These are phyloP conservation scores for Calonectria naviculata DNA, from an alignment of 2,329 filamentous ascomycete genomes.

Conservation along the genomic window DNA sequence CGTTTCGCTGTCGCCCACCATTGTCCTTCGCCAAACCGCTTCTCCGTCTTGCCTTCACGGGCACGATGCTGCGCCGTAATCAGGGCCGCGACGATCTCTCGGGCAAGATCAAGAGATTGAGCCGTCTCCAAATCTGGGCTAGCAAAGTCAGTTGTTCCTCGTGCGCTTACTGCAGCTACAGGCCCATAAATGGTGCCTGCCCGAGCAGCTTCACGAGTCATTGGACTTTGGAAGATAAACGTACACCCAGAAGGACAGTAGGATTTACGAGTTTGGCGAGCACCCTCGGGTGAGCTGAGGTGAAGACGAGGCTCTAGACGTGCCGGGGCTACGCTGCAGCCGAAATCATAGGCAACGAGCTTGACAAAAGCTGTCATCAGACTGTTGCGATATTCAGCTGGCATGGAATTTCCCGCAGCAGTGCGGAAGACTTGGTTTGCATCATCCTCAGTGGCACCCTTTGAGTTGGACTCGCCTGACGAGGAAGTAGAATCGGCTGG, in stretches of 20 bases:
- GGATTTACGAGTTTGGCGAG: slow-evolving; percentile 53
- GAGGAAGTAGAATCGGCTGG: slow-evolving; percentile 17
- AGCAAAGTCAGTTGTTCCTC: slow-evolving; percentile 65
- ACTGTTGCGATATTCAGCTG: slow-evolving; percentile 66
- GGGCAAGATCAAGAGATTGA: slow-evolving; percentile 69
- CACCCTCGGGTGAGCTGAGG: slow-evolving; percentile 53
- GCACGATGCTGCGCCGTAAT: slow-evolving; percentile 73
- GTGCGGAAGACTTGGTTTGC: slow-evolving; percentile 50
- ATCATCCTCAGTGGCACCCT: slow-evolving; percentile 26
- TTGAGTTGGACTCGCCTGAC: slow-evolving; percentile 21
- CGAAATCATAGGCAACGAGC: slow-evolving; percentile 73
- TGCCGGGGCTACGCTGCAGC: slow-evolving; percentile 68
- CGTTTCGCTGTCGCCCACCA: slow-evolving; percentile 72
- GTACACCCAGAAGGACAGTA: slow-evolving; percentile 69
- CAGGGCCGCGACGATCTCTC: slow-evolving; percentile 70
- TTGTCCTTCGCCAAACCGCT: slow-evolving; percentile 65
- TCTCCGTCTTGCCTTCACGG: slow-evolving; percentile 67
- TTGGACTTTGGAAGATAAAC: slow-evolving; percentile 70
- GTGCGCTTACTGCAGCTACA: slow-evolving; percentile 68
- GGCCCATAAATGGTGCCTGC: slow-evolving; percentile 71
- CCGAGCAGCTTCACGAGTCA: slow-evolving; percentile 69
- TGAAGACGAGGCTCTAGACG: slow-evolving; percentile 70
- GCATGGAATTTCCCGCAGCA: slow-evolving; percentile 65
- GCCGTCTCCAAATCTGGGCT: slow-evolving; percentile 60
- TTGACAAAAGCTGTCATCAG: slow-evolving; percentile 71